Conservation (phyloP, 768 basidiomycete genomes). For the Lentinula boryana region DNA sequence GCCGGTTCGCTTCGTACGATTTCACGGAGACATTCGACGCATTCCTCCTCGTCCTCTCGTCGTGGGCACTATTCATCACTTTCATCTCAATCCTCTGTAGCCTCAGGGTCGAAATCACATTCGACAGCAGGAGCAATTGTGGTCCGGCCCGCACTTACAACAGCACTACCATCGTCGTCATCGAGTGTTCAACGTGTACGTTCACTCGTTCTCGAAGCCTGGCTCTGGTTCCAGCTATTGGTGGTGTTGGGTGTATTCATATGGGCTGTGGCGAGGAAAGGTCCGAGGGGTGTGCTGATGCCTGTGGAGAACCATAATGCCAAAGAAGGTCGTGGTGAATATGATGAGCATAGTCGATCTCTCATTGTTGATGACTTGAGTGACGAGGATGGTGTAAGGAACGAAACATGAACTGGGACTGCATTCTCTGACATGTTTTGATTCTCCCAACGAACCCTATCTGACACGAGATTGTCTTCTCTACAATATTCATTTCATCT, state of each 20-base stretch:
- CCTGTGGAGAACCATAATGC: constrained; percentile 29
- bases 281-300: constrained; percentile 60
- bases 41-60: neutral
- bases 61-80: too few relatives aligned
- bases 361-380: neutral
- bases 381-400: neutral
- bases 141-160: too few relatives aligned
- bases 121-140: neutral
- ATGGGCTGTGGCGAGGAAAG: constrained; percentile 73
- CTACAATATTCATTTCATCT: too few relatives aligned
- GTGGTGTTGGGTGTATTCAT: constrained; percentile 73
- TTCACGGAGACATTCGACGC: neutral
- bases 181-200: neutral
- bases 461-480: too few relatives aligned
- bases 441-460: too few relatives aligned
- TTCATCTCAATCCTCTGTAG: neutral
- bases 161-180: neutral
- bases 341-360: neutral
- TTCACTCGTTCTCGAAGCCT: constrained; percentile 54
- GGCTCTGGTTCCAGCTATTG: constrained; percentile 81
- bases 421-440: too few relatives aligned
- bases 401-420: neutral
- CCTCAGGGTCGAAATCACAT: neutral
- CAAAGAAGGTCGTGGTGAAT: constrained; percentile 5
- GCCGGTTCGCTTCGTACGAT: neutral